These are phyloP conservation scores for Pyrenula aspistea DNA, from an alignment of 495 filamentous ascomycete genomes.

Conservation along the genomic window DNA sequence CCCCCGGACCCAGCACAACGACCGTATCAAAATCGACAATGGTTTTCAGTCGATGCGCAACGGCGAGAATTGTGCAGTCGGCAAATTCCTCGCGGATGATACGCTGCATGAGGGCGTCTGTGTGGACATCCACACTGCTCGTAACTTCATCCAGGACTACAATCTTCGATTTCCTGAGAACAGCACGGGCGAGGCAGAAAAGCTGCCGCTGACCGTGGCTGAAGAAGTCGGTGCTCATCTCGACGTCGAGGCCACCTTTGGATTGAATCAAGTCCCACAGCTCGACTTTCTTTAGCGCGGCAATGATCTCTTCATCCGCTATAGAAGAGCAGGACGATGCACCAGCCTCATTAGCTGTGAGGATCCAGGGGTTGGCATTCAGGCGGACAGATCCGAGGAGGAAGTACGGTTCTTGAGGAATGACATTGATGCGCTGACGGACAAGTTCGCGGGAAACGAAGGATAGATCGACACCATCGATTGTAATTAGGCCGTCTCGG, in stretches of 20 bases:
- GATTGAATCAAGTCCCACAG: constrained; percentile 23
- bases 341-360: neutral
- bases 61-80: constrained; percentile 18
- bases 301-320: constrained; percentile 25
- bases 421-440: constrained; percentile 23
- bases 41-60: constrained; percentile 23
- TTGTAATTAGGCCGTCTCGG: constrained; percentile 20
- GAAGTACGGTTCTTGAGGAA: constrained; percentile 38
- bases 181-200: constrained; percentile 32
- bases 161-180: constrained; percentile 18
- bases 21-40: constrained; percentile 24
- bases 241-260: constrained; percentile 27
- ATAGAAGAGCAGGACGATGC: neutral
- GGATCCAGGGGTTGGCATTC: constrained; percentile 33
- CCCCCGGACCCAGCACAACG: constrained; percentile 18
- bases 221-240: constrained; percentile 23
- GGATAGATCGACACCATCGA: constrained; percentile 34
- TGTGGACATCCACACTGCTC: constrained; percentile 25
- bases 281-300: constrained; percentile 22
- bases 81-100: constrained; percentile 19
- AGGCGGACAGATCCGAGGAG: constrained; percentile 29
- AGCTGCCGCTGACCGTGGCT: constrained; percentile 34
- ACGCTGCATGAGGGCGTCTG: constrained; percentile 19
- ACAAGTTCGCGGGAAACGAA: constrained; percentile 16
- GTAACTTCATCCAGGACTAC: constrained; percentile 36